A percentile compares a stretch with the other conserved stretches of the same genome.
Conservation (phyloP, 2,329 filamentous ascomycete species). For the Alternaria triticina region DNA sequence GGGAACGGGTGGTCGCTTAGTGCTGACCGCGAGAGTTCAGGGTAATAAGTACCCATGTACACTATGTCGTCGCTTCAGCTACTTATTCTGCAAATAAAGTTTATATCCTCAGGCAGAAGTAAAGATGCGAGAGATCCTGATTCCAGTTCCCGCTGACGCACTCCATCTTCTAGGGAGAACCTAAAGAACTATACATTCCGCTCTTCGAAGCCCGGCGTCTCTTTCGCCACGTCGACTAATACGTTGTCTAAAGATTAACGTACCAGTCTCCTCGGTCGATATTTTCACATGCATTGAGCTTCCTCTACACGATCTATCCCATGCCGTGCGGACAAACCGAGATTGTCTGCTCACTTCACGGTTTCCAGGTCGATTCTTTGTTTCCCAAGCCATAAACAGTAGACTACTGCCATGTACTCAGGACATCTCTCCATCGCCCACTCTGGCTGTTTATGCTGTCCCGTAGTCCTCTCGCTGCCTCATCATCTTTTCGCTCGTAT, state of each 20-base stretch:
- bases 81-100: not conserved
- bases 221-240: not conserved
- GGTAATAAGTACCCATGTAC: not conserved
- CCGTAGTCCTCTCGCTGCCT: not conserved
- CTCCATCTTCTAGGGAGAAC: not conserved
- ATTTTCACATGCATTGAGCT: not conserved
- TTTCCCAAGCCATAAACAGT: not conserved
- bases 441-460: not conserved
- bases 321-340: not conserved
- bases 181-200: not conserved
- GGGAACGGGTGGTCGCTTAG: not conserved
- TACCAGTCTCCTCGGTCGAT: not conserved
- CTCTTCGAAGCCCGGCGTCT: too few relatives aligned
- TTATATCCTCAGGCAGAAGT: not conserved
- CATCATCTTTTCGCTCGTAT: not conserved
- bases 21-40: not conserved
- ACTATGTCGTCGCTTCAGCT: not conserved
- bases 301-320: not conserved
- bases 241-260: not conserved
- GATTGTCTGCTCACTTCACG: not conserved
- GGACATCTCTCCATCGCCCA: not conserved
- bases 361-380: not conserved
- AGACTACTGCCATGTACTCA: not conserved
- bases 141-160: not conserved
- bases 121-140: not conserved